phyloP scores from a whole-genome alignment of 2,329 filamentous ascomycete species.

The Sclerotinia borealis region DNA sequence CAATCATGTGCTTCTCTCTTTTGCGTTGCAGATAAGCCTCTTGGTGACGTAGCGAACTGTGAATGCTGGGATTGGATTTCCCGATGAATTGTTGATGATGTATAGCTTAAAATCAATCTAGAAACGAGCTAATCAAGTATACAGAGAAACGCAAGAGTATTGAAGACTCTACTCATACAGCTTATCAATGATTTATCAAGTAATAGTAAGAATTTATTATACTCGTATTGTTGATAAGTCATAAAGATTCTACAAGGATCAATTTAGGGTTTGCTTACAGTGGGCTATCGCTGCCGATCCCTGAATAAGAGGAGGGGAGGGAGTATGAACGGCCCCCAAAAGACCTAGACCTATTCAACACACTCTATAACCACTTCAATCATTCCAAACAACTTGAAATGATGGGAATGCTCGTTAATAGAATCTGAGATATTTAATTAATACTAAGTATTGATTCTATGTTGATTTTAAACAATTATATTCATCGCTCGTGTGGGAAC shows the following conservation, averaged over 20 bases:
- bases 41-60: not conserved
- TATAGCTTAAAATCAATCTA: not conserved
- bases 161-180: too few species aligned
- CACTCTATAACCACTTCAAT: not conserved
- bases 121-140: not conserved
- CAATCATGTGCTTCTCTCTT: not conserved
- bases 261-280: not conserved
- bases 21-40: slow-evolving; percentile 1
- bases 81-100: not conserved
- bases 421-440: not conserved
- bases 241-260: not conserved
- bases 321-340: not conserved
- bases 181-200: too few species aligned
- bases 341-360: not conserved
- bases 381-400: not conserved
- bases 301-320: not conserved
- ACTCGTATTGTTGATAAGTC: too few species aligned
- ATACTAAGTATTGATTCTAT: too few species aligned
- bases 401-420: too few species aligned
- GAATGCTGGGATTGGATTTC: not conserved
- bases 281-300: not conserved
- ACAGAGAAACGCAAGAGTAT: not conserved
- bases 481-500: too few species aligned
- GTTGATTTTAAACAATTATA: not conserved
- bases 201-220: too few species aligned